A percentile compares a stretch with the other conserved stretches of the same genome.
Conservation (phyloP, 179 eudicot genomes). For the Pouteria campechiana region DNA sequence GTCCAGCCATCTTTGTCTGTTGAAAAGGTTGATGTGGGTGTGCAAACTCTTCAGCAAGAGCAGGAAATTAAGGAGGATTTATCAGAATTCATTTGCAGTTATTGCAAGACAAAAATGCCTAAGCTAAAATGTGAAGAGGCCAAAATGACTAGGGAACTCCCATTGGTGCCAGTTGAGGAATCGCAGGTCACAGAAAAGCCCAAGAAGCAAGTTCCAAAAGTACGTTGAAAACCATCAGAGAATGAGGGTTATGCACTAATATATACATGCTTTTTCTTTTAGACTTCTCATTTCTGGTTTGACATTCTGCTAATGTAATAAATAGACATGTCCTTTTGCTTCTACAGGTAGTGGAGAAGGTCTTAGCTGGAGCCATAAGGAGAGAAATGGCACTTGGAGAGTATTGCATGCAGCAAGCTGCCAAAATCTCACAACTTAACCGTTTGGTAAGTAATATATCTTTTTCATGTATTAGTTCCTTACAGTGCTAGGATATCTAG, state of each 20-base stretch:
- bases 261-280: not conserved
- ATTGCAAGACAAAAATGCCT: conserved; percentile 36
- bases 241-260: not conserved
- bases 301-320: too few species aligned
- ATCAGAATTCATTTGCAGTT: conserved; percentile 33
- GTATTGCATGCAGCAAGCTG: conserved; percentile 56
- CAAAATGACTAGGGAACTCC: conserved; percentile 37
- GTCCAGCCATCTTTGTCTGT: conserved; percentile 32
- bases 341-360: conserved; percentile 87
- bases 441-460: conserved; percentile 83
- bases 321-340: too few species aligned
- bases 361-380: conserved; percentile 87
- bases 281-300: conserved; percentile 3
- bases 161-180: conserved; percentile 59
- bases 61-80: conserved; percentile 26
- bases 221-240: conserved; percentile 14
- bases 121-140: conserved; percentile 25
- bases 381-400: conserved; percentile 98
- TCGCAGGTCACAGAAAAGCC: conserved; percentile 40
- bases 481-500: not conserved
- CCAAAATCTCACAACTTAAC: conserved; percentile 74
- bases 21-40: conserved; percentile 68
- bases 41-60: conserved; percentile 46
- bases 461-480: too few species aligned
- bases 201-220: conserved; percentile 71